Evolutionary conservation across 495 filamentous ascomycete species (phyloP), one percentile per base, ranked within the genome.

Genomic region (Delitschia confertaspora): DNA sequence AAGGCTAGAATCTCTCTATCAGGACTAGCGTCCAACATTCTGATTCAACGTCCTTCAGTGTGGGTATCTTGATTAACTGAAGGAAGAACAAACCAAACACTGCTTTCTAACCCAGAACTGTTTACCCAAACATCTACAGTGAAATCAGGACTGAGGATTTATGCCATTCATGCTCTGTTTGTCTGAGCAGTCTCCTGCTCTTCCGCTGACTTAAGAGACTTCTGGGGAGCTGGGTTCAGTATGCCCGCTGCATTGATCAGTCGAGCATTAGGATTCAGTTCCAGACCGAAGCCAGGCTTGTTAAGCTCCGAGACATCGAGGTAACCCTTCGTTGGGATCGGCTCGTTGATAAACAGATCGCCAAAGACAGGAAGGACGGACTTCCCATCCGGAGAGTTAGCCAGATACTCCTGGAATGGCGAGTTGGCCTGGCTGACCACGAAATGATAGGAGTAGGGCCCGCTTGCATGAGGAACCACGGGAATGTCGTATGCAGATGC

Each of bases 371-470:
- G 88, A 49, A 83, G 65, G 22, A 95, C 86, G 24, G 75, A 82
- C 69, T 87, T 84, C 22, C 88, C 88, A 50, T 94, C 88, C 0
- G 88, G 71, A 0, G 84, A 91, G 63, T 94, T 94, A 51, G 87
- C 85, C 7, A 95, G 74, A 52, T 95, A 94, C 64, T 95, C 88
- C 63, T 93, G 85, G 71, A 94, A 95, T 14, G 88, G 88, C 27
- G 81, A 80, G 66, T 93, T 93, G 14, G 80, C 74, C 62, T 93
- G 87, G 27, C 85, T 88, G 51, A 93, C 77, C 31, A 93, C 88
- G 51, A 87, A 93, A 67, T 95, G 88, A 67, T 95, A 95, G 49
- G 83, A 88, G 70, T 95, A 94, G 2, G 88, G 82, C 3, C 88
- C 88, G 39, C 81, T 87, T 6, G 87, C 88, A 57, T 95, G 88